Evolutionary conservation across 2,329 filamentous ascomycete genomes (phyloP).

Genomic region (Apiospora koreana): DNA sequence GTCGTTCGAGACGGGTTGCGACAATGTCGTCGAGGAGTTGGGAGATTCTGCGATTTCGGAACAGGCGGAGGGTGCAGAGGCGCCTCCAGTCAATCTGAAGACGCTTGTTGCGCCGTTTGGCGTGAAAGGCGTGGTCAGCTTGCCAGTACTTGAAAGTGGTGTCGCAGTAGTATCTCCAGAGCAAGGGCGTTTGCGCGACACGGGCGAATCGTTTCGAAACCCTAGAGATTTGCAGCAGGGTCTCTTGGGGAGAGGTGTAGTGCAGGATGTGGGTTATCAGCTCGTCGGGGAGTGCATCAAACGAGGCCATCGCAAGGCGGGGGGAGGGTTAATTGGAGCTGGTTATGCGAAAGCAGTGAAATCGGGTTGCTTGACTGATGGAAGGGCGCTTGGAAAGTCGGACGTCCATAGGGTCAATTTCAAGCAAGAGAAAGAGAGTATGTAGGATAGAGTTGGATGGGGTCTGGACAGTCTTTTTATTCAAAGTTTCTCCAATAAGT

Average conservation of each 20-base stretch:
- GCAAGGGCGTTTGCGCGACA: slow-evolving; percentile 68
- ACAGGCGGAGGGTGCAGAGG: slow-evolving; percentile 60
- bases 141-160: slow-evolving; percentile 76
- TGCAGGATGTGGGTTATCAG: slow-evolving; percentile 78
- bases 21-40: slow-evolving; percentile 68
- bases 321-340: neutral
- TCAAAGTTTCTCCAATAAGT: neutral
- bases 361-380: neutral
- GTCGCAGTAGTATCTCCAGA: slow-evolving; percentile 80
- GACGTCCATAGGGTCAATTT: neutral
- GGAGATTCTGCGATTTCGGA: slow-evolving; percentile 52
- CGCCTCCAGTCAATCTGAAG: slow-evolving; percentile 72
- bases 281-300: slow-evolving; percentile 72
- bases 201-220: slow-evolving; percentile 65
- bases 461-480: neutral
- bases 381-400: neutral
- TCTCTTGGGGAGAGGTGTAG: slow-evolving; percentile 59
- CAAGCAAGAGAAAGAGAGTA: neutral
- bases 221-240: slow-evolving; percentile 47
- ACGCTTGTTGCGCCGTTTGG: slow-evolving; percentile 55
- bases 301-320: slow-evolving; percentile 23
- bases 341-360: neutral
- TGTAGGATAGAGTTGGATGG: neutral
- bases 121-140: slow-evolving; percentile 57
- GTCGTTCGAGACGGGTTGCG: slow-evolving; percentile 66